These are phyloP conservation scores for Russula lepida DNA, from an alignment of 768 basidiomycete genomes.

Conservation along the genomic window DNA sequence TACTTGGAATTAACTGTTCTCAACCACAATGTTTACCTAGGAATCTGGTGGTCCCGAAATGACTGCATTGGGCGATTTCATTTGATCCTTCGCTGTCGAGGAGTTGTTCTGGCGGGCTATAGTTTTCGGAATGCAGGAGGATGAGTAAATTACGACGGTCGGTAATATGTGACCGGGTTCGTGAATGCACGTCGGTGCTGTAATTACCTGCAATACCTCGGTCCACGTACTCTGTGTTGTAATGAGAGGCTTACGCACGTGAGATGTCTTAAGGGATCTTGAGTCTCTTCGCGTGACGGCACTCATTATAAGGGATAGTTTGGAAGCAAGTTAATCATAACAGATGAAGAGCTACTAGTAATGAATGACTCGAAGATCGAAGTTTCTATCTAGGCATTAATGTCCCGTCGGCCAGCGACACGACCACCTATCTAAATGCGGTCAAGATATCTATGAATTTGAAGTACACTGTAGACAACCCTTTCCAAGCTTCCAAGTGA, in stretches of 20 bases:
- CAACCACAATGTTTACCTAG: slow-evolving; percentile 23
- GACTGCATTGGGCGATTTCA: slow-evolving; percentile 68
- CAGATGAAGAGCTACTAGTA: background rate
- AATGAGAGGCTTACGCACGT: background rate
- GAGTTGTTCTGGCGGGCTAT: background rate
- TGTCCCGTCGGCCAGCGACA: slow-evolving; percentile 3
- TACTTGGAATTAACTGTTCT: background rate
- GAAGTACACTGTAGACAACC: background rate
- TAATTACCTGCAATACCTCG: background rate
- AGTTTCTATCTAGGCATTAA: slow-evolving; percentile 1
- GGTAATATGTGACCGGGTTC: background rate
- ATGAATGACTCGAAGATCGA: background rate
- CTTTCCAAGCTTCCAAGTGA: background rate
- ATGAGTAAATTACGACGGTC: background rate
- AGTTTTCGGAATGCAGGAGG: background rate
- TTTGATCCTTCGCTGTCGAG: slow-evolving; percentile 33
- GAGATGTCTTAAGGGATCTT: background rate
- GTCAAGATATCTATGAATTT: background rate
- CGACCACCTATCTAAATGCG: background rate
- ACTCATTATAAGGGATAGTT: background rate
- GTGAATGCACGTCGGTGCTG: background rate
- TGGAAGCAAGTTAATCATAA: background rate
- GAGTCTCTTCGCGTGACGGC: too few relatives aligned
- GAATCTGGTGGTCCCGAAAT: slow-evolving; percentile 81
- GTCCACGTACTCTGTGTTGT: background rate